Base-by-base conservation (phyloP, 2,329 filamentous ascomycete genomes). In the Cordyceps javanica region DNA sequence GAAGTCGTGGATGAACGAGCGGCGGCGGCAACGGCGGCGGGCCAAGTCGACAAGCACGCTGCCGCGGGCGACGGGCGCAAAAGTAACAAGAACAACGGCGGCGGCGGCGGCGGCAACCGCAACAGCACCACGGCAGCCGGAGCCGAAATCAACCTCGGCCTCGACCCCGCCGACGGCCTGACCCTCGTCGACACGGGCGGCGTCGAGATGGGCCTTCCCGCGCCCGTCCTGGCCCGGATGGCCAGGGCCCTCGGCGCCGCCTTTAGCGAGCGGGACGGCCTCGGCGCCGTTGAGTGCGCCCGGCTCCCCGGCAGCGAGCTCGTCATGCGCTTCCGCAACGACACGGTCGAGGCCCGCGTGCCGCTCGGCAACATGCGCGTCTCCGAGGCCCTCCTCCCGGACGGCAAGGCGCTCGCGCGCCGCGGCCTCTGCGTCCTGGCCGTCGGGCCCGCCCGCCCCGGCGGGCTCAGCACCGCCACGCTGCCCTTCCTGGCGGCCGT, bases 171-270 rank as follows among this genome's bases (percentile, higher is more conserved):
- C 21, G 28, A 23, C 19, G 51, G 21, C 30, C 23, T 54, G 2
- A 54, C 39, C 26, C 51, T 54, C 30, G 45, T 54, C 26, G 28
- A 36, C 21, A 54, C 51, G n/a, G 51, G 26, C 13, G 51, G 51
- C 38, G 38, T 32, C n/a, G n/a, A 3, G 2, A 42, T 54, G 19
- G 51, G 30, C 6, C 26, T 54, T 11, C 51, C 51, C 10, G 25
- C 26, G 8, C 7, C 26, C 26, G 39, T 45, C 13, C n/a, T 54
- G 16, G 21, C 30, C 26, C 11, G 4, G 11, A 34, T 54, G 38
- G 51, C 51, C 26, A 3, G 26, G 8, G 51, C 51, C 26, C 51
- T 54, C 51, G 30, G 51, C 23, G 45, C 51, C n/a, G 45, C 23
- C 26, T 54, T 54, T 8, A 44, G 38, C 28, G 14, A 32, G n/a